phyloP scores from a whole-genome alignment of 2,329 filamentous ascomycete genomes.

The Pseudocercospora cruenta region DNA sequence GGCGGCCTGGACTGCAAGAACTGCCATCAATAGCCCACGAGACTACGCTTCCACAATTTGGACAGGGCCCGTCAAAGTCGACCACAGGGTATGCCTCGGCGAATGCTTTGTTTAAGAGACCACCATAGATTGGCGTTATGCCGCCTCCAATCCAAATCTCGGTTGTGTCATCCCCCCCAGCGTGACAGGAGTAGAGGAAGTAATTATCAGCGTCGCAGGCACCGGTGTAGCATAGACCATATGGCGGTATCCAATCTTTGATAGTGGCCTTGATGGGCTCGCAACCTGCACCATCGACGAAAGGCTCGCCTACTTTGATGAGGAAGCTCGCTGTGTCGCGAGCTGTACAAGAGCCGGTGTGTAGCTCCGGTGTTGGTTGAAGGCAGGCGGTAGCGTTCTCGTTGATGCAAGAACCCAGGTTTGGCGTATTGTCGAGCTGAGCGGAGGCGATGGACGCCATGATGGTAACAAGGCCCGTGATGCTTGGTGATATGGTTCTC shows the following conservation, averaged over 20 bases:
- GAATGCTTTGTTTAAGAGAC: background rate
- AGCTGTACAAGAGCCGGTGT: background rate
- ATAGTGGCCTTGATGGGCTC: background rate
- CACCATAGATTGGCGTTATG: background rate
- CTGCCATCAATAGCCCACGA: background rate
- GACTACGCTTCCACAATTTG: background rate
- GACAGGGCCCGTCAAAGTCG: background rate
- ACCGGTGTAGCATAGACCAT: background rate
- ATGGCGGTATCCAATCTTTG: background rate
- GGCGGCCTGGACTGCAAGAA: background rate
- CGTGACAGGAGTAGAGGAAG: background rate
- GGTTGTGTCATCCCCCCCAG: background rate
- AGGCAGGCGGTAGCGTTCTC: background rate
- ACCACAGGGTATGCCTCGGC: background rate
- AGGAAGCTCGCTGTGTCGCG: background rate
- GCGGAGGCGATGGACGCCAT: background rate
- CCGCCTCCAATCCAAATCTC: background rate
- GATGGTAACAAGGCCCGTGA: background rate
- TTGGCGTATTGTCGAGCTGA: too few species aligned
- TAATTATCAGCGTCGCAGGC: background rate
- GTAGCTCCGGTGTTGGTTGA: background rate
- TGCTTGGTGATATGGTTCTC: background rate
- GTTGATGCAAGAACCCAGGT: background rate
- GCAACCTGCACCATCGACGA: background rate
- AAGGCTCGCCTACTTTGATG: background rate